Evolutionary conservation across 2,329 filamentous ascomycete species (phyloP).

Genomic region (Geosmithia putterillii): DNA sequence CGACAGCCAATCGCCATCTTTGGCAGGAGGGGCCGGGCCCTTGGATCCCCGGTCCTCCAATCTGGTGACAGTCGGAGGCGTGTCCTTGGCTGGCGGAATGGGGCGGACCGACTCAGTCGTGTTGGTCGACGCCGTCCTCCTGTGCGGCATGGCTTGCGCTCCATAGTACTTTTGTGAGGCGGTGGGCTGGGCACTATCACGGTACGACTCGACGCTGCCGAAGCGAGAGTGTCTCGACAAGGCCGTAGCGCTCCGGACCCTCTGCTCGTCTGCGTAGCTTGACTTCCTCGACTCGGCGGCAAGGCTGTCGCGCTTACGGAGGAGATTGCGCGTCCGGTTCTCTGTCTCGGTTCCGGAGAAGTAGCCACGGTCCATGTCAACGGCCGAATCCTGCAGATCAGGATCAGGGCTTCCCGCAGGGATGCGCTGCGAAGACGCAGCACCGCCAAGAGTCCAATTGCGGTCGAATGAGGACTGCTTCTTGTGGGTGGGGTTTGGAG

Average conservation of each 20-base stretch:
- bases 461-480: conserved; percentile 59
- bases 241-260: conserved; percentile 51
- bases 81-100: conserved; percentile 39
- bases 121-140: conserved; percentile 48
- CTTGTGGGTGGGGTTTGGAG: conserved; percentile 34
- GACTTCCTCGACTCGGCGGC: conserved; percentile 53
- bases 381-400: conserved; percentile 31
- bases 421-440: conserved; percentile 33
- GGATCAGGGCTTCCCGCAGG: conserved; percentile 22
- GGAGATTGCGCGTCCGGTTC: conserved; percentile 59
- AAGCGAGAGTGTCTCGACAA: conserved; percentile 65
- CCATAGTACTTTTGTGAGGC: conserved; percentile 62
- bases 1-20: conserved; percentile 39
- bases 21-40: conserved; percentile 2
- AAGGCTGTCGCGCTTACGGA: conserved; percentile 62
- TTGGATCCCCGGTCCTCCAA: conserved; percentile 31
- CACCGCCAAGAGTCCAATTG: conserved; percentile 53
- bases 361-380: conserved; percentile 76
- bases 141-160: conserved; percentile 30
- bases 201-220: conserved; percentile 65
- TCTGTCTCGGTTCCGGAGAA: conserved; percentile 86
- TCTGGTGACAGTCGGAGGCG: conserved; percentile 45
- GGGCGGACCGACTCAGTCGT: conserved; percentile 43
- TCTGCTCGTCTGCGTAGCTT: conserved; percentile 66
- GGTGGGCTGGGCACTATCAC: conserved; percentile 48